Evolutionary conservation across 441 rosid genomes (phyloP).

Genomic region (Eruca vesicaria): DNA sequence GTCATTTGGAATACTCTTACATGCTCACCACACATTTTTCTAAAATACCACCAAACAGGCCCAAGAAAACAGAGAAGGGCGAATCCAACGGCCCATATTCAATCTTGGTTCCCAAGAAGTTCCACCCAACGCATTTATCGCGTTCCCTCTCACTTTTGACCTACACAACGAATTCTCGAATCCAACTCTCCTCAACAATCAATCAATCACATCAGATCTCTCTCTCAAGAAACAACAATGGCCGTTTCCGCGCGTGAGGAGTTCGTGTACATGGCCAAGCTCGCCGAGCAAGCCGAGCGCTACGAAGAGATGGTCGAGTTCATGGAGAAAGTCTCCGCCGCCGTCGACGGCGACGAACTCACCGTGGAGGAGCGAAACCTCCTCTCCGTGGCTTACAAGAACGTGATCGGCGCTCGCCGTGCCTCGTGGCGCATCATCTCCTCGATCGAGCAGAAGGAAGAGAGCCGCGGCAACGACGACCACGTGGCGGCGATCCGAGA

Average conservation of each 20-base stretch:
- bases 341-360: constrained; percentile 57
- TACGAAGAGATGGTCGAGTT: constrained; percentile 87
- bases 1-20: constrained; percentile 30
- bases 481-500: constrained; percentile 66
- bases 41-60: not conserved
- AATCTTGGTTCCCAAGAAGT: constrained; percentile 37
- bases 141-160: constrained; percentile 13
- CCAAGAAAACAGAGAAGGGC: not conserved
- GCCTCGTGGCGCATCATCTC: constrained; percentile 86
- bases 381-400: constrained; percentile 77
- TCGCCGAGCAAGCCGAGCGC: constrained; percentile 74
- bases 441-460: constrained; percentile 80
- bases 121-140: constrained; percentile 30
- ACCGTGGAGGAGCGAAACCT: constrained; percentile 69
- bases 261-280: constrained; percentile 71
- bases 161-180: not conserved
- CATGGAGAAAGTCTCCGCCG: constrained; percentile 69
- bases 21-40: constrained; percentile 23
- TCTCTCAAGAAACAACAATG: not conserved
- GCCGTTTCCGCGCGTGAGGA: constrained; percentile 65
- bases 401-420: constrained; percentile 81
- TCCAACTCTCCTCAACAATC: constrained; percentile 4
- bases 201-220: constrained; percentile 19
- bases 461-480: constrained; percentile 79
- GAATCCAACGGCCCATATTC: constrained; percentile 52